Evolutionary conservation across 257 asterid genomes (phyloP).

Genomic region (Hygrophila difformis): DNA sequence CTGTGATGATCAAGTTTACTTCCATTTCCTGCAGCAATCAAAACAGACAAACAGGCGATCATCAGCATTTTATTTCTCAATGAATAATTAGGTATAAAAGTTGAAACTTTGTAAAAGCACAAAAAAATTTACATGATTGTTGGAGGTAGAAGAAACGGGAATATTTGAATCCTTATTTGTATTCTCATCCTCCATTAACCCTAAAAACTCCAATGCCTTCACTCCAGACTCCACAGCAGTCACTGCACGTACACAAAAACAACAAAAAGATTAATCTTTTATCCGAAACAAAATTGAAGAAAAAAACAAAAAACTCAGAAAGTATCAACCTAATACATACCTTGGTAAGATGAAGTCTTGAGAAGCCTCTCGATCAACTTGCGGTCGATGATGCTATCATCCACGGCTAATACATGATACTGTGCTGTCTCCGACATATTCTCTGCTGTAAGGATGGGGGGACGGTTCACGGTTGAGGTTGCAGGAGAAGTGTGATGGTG

Average conservation of each 20-base stretch:
- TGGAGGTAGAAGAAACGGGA: too few relatives aligned
- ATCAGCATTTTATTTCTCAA: too few relatives aligned
- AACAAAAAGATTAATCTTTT: not conserved
- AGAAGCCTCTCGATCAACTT: conserved; percentile 25
- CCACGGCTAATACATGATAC: conserved; percentile 19
- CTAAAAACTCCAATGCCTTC: conserved; percentile 46
- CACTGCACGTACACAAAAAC: conserved; percentile 21
- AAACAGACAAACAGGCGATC: too few relatives aligned
- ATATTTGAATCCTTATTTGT: not conserved
- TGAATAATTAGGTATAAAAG: too few relatives aligned
- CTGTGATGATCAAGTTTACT: conserved; percentile 58
- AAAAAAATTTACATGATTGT: too few relatives aligned
- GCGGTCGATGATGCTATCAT: conserved; percentile 28
- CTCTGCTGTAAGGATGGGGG: too few relatives aligned
- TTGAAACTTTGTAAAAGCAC: too few relatives aligned
- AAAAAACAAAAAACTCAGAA: too few relatives aligned
- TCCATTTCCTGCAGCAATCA: conserved; percentile 23
- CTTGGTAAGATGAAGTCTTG: conserved; percentile 27
- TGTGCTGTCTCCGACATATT: too few relatives aligned
- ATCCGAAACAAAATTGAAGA: too few relatives aligned
- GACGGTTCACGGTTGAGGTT: too few relatives aligned
- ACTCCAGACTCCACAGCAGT: conserved; percentile 58
- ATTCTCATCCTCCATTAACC: conserved; percentile 37
- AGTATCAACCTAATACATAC: not conserved
- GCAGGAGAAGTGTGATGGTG: too few relatives aligned